phyloP scores from a whole-genome alignment of 2,329 filamentous ascomycete species.

The Phyllosticta paracitricarpa region DNA sequence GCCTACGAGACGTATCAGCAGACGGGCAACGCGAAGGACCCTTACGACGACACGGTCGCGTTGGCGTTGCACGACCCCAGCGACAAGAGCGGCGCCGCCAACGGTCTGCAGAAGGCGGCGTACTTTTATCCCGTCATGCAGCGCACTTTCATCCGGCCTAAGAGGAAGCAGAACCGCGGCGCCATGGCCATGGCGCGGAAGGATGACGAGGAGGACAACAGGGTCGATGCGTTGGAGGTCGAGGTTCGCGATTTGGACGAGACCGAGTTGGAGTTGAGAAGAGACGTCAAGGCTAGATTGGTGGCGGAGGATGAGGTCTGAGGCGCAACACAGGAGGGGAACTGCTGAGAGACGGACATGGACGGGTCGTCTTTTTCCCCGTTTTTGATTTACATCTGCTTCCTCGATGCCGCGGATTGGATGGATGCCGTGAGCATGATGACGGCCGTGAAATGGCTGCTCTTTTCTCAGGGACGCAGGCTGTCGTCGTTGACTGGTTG shows the following conservation, averaged over 20 bases:
- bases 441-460: too few species aligned
- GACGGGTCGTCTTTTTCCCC: background rate
- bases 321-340: background rate
- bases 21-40: slow-evolving; percentile 39
- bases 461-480: too few species aligned
- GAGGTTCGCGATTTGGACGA: slow-evolving; percentile 41
- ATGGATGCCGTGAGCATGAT: too few species aligned
- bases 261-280: slow-evolving; percentile 31
- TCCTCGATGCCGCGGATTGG: too few species aligned
- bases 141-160: slow-evolving; percentile 42
- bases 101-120: slow-evolving; percentile 39
- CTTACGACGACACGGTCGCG: slow-evolving; percentile 46
- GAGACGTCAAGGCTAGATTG: slow-evolving; percentile 3
- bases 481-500: too few species aligned
- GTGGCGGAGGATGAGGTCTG: slow-evolving; percentile 2
- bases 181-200: slow-evolving; percentile 31
- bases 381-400: background rate
- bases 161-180: slow-evolving; percentile 35
- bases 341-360: background rate
- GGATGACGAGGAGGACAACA: slow-evolving; percentile 33
- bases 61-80: slow-evolving; percentile 48
- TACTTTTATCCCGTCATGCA: slow-evolving; percentile 54
- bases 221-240: slow-evolving; percentile 44
- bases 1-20: slow-evolving; percentile 52
- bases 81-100: slow-evolving; percentile 15